Conservation (phyloP, 2,329 filamentous ascomycete species). For the Pleomassaria siparia region DNA sequence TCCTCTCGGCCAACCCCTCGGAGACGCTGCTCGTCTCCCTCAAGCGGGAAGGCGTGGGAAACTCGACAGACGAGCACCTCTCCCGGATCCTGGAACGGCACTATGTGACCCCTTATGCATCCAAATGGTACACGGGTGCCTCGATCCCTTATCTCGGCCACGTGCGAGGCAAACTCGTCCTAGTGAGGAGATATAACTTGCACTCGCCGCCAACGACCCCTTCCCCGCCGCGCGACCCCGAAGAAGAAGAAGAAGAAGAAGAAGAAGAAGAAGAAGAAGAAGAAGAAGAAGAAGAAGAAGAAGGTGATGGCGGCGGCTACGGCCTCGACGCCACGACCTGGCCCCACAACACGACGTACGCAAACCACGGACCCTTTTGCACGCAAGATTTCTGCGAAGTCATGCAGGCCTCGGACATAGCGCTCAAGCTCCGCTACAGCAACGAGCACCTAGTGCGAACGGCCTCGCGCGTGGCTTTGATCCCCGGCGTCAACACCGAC, state of each 20-base stretch:
- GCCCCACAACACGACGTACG: conserved; percentile 87
- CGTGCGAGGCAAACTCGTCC: conserved; percentile 77
- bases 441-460: conserved; percentile 77
- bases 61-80: conserved; percentile 76
- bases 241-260: not conserved
- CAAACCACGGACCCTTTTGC: conserved; percentile 71
- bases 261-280: not conserved
- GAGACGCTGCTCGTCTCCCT: conserved; percentile 85
- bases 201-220: conserved; percentile 57
- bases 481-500: conserved; percentile 46
- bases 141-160: conserved; percentile 74
- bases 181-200: conserved; percentile 77
- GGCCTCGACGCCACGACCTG: conserved; percentile 66
- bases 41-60: conserved; percentile 87
- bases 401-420: conserved; percentile 70
- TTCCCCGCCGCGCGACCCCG: not conserved
- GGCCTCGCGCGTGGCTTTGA: conserved; percentile 35
- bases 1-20: conserved; percentile 74
- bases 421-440: conserved; percentile 75
- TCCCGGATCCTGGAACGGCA: conserved; percentile 70
- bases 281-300: conserved; percentile 57
- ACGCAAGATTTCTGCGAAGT: conserved; percentile 97
- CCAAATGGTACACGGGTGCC: conserved; percentile 76
- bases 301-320: conserved; percentile 55
- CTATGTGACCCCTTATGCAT: conserved; percentile 62